Percentiles rank a stretch among this genome's conserved stretches.
phyloP scores from a whole-genome alignment of 176 grass and related monocot genomes.

The Alopecurus myosuroides region DNA sequence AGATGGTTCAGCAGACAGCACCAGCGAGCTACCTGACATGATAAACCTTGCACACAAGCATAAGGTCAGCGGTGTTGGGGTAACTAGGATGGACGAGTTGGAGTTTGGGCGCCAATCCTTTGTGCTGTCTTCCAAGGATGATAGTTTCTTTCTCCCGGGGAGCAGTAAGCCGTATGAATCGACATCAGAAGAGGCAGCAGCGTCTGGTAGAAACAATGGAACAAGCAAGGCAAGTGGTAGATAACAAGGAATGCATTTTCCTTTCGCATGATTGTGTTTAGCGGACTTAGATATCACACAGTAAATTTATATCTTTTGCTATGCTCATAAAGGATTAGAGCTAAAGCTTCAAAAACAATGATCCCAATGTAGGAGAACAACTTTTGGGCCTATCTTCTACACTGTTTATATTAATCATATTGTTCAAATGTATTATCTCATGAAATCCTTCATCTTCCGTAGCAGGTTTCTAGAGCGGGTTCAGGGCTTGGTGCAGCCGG shows the following conservation, averaged over 20 bases:
- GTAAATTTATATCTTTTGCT: not conserved
- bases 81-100: not conserved
- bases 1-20: slow-evolving; percentile 2
- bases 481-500: slow-evolving; percentile 58
- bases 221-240: slow-evolving; percentile 30
- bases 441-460: slow-evolving; percentile 16
- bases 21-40: not conserved
- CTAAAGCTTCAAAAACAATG: not conserved
- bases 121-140: not conserved
- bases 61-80: not conserved
- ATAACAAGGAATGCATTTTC: not conserved
- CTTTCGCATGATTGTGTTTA: not conserved
- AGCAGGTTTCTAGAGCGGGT: slow-evolving; percentile 32
- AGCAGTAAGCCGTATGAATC: not conserved
- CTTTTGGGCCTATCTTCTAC: not conserved
- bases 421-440: not conserved
- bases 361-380: not conserved
- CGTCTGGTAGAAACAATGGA: slow-evolving; percentile 13
- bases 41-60: not conserved
- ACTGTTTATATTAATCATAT: not conserved
- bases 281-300: not conserved
- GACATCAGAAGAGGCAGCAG: slow-evolving; percentile 1
- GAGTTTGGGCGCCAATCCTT: not conserved
- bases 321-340: not conserved
- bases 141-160: slow-evolving; percentile 16